Conservation (phyloP, 2,329 filamentous ascomycete species). For the Phoma herbarum region DNA sequence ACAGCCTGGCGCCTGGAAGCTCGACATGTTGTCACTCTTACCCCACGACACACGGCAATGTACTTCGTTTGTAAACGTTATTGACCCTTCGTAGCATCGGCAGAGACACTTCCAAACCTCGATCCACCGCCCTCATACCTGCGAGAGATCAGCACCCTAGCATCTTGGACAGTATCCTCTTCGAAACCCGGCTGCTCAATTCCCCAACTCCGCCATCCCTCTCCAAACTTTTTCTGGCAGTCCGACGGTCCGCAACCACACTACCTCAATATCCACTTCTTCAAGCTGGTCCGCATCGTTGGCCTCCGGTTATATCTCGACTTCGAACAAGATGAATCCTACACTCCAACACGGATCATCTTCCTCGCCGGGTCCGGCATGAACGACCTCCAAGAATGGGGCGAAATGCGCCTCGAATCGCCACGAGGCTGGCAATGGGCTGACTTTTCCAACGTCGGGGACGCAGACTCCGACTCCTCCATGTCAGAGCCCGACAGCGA, state of each 20-base stretch:
- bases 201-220: slow-evolving; percentile 76
- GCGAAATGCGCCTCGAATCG: slow-evolving; percentile 77
- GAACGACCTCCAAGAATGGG: slow-evolving; percentile 90
- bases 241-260: slow-evolving; percentile 88
- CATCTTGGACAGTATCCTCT: slow-evolving; percentile 82
- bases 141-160: slow-evolving; percentile 86
- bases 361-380: slow-evolving; percentile 90
- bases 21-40: background rate
- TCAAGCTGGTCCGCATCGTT: slow-evolving; percentile 81
- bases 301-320: slow-evolving; percentile 87
- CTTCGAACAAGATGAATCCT: slow-evolving; percentile 92
- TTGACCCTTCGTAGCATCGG: slow-evolving; percentile 25
- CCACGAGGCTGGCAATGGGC: slow-evolving; percentile 93
- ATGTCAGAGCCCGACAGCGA: slow-evolving; percentile 31
- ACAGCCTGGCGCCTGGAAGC: slow-evolving; percentile 7
- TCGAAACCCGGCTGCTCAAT: slow-evolving; percentile 83
- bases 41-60: background rate
- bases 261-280: slow-evolving; percentile 83
- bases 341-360: slow-evolving; percentile 91
- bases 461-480: slow-evolving; percentile 34
- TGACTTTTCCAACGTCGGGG: slow-evolving; percentile 70
- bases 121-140: slow-evolving; percentile 59
- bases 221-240: slow-evolving; percentile 80
- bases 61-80: slow-evolving; percentile 2
- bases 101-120: slow-evolving; percentile 27